Evolutionary conservation across 176 grass and related monocot genomes (phyloP), one percentile per base, ranked within the genome.

Genomic region (Secale cereale): DNA sequence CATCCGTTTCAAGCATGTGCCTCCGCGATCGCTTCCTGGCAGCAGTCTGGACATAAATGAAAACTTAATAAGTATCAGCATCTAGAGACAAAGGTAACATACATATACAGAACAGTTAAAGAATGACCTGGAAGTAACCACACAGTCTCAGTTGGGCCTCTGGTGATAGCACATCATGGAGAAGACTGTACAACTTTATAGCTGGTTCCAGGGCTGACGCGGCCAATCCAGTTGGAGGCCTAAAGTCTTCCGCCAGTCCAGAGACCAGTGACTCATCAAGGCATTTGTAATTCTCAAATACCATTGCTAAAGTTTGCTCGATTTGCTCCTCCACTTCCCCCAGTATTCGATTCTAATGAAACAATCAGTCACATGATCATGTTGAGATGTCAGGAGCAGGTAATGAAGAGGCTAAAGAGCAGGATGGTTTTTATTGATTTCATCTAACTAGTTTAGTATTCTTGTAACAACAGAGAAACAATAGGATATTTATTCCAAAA

Each of bases 211-310:
- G 36, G 76, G 97, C 89, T 71, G 90, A 85, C 54, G 93, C 94
- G 11, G 97, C 82, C 77, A 94, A 74, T 81, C 97, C 97, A 80
- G 81, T 99, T 80, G 94, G 82, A 79, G 91, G 77, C 56, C 86
- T 92, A 73, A 96, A 99, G 32, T 89, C 92, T 88, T 99, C 94
- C 68, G 70, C 70, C 80, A 96, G 86, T 70, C 97, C 97, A 7
- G 90, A 99, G 27, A 86, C 80, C 77, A 91, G 12, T 57, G 91
- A 94, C 14, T 99, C 97, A 91, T 99, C 85, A 6, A 99, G 70
- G 2, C 94, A 96, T 67, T 99, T 99, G 94, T 99, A 99, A 79
- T 99, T 99, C 82, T 99, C 93, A 77, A 96, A 96, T 71, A 89
- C 85, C 81, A 94, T 87, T 8, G 93, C 90, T 67, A 99, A 77